Conservation (phyloP, 495 filamentous ascomycete species). For the Daldinia caldariorum region DNA sequence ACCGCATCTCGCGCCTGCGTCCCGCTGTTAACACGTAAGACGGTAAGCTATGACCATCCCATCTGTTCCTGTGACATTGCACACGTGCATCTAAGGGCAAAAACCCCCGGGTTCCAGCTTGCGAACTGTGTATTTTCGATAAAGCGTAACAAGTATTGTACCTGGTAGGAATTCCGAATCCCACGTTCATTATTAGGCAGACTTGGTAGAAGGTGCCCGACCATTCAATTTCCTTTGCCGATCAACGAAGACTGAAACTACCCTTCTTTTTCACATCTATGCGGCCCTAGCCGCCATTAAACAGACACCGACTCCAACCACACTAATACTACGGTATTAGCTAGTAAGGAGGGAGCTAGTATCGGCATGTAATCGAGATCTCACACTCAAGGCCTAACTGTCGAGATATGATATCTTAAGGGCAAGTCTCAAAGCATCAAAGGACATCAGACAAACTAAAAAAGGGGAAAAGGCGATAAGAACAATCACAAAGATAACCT, state of each 20-base stretch:
- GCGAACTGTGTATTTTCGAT: background rate
- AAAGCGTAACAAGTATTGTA: too few relatives aligned
- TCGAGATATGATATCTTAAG: background rate
- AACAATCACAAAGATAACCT: slow-evolving; percentile 10
- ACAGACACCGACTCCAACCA: background rate
- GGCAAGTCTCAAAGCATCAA: background rate
- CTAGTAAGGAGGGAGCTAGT: background rate
- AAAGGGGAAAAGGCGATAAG: background rate
- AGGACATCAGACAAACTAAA: background rate
- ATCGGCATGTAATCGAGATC: background rate
- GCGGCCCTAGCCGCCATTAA: background rate
- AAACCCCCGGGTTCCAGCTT: background rate
- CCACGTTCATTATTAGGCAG: background rate
- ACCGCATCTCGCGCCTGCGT: slow-evolving; percentile 28
- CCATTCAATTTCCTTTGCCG: background rate
- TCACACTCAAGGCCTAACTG: background rate
- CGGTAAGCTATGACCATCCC: slow-evolving; percentile 7
- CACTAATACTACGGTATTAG: background rate
- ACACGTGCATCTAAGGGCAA: background rate
- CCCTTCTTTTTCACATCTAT: background rate
- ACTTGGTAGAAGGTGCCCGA: background rate
- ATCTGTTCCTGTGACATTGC: slow-evolving; percentile 16
- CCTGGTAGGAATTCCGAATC: slow-evolving; percentile 4
- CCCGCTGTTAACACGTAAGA: slow-evolving; percentile 11
- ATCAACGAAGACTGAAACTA: slow-evolving; percentile 2